Evolutionary conservation across 176 grass and related monocot species (phyloP).

Genomic region (Carex kokanica): DNA sequence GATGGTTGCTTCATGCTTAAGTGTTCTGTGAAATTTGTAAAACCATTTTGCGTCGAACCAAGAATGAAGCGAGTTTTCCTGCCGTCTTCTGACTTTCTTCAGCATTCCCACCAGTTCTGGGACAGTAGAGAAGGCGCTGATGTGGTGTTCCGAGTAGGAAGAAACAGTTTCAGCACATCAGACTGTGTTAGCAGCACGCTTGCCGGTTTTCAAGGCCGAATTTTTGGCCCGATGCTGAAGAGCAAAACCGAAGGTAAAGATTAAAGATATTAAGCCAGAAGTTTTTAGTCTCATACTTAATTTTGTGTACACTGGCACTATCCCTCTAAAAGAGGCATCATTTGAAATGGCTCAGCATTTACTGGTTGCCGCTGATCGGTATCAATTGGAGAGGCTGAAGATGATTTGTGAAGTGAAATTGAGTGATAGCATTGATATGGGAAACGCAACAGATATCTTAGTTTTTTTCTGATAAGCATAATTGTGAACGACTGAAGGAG

Average conservation of each 20-base stretch:
- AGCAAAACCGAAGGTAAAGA: background rate
- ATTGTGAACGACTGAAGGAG: constrained; percentile 6
- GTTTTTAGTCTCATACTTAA: constrained; percentile 23
- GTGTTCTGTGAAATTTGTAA: constrained; percentile 13
- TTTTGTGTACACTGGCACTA: constrained; percentile 29
- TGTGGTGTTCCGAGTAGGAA: too few species aligned
- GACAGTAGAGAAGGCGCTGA: too few species aligned
- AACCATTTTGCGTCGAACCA: background rate
- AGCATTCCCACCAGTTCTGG: constrained; percentile 6
- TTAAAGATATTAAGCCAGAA: background rate
- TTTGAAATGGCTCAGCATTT: background rate
- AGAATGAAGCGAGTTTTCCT: background rate
- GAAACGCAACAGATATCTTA: too few species aligned
- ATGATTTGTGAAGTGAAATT: too few species aligned
- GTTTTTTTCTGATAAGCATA: too few species aligned
- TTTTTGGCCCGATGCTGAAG: too few species aligned
- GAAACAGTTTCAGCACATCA: too few species aligned
- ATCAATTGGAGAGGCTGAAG: too few species aligned
- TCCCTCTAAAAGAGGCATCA: background rate
- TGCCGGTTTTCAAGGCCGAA: too few species aligned
- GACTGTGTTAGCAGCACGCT: too few species aligned
- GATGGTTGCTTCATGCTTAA: constrained; percentile 17
- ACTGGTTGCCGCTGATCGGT: too few species aligned
- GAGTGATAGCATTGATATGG: constrained; percentile 9
- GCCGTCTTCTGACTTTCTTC: background rate